Base-by-base conservation (phyloP, 2,329 filamentous ascomycete species). In the Monilinia laxa region DNA sequence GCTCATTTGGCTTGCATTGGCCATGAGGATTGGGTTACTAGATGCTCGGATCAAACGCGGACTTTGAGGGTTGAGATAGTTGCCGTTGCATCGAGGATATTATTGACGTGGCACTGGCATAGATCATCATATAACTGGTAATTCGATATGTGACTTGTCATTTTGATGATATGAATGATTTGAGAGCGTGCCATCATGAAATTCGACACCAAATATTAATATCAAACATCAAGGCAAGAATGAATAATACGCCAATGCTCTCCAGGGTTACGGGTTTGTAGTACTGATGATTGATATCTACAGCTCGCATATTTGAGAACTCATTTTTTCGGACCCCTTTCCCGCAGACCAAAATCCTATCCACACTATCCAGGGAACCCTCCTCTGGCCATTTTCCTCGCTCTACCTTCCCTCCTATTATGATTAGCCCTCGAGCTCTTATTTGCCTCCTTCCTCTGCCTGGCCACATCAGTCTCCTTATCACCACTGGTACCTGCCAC, bases 351-450 rank as follows among this genome's bases (percentile, higher is more conserved):
- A 25, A 45, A 20, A 14, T n/a, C n/a, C n/a, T 16, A 42, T 42
- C 18, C 23, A 18, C 25, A 35, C 67, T 62, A 75, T 11, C 74
- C 73, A 56, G 73, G 69, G 68, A 81, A 78, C 5, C 81, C 81
- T 10, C 81, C 83, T 35, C 86, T 81, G 18, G 84, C 84, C 85
- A 89, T 87, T 79, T 90, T 90, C 74, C 78, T 86, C 16, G 87
- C 86, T 47, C 85, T 80, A 68, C 84, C 84, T 75, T 96, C 90
- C 60, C 92, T 85, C 35, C 93, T 86, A 77, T 92, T 95, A 76
- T 97, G 93, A 75, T 97, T 97, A 42, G 92, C 93, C 68, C 90
- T 83, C 28, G 90, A 91, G 3, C 88, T 84, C 77, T 97, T 97
- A 72, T 88, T 90, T 35, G 90, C 87, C 75, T 96, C 93, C 76